Evolutionary conservation across 352 stramenopile species (phyloP), one percentile per base, ranked within the genome.

Genomic region (Phytopythium sindhum): DNA sequence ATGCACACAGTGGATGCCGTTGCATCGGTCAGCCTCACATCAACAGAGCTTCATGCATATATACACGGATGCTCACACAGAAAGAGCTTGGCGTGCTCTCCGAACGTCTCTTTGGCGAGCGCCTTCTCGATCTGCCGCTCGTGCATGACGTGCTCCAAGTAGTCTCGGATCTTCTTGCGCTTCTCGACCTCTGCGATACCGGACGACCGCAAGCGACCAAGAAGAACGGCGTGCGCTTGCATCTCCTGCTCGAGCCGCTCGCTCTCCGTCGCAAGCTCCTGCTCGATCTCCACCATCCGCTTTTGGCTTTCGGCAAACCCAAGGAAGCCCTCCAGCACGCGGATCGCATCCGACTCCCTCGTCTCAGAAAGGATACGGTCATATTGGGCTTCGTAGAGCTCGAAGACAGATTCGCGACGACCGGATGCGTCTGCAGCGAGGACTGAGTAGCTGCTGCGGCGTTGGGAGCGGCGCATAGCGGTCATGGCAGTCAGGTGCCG

Each of bases 371-470:
- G 64, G 15, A 88, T 74, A 4, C 72, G 73, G 2, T 75, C 77
- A 60, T 86, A 91, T 45, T 89, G 78, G 0, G 62, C 72, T 63
- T 91, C 82, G 61, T 87, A 88, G 5, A 84, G 63, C 12, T 84
- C 70, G 65, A 85, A 84, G 24, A 83, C 64, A n/a, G 77, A 75
- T 62, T 91, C 80, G 1, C 77, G 72, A 33, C 67, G 66, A 26
- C 61, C 57, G 23, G 63, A 60, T 2, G 41, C 64, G 47, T 77
- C 70, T 5, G 47, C 70, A 10, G 55, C 68, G 52, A 72, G 45
- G 14, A 68, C 65, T 21, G 53, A 73, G 61, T 63, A 77, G 58
- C 60, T 84, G 21, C 70, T 70, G n/a, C 67, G 75, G 29, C 64
- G 61, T 42, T 74, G 33, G 0, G 56, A 53, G 2, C 56, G 35